Percentiles rank a stretch among this genome's conserved stretches.
Conservation (phyloP, 1,139 yeast species). For the Suhomyces guaymorum region DNA sequence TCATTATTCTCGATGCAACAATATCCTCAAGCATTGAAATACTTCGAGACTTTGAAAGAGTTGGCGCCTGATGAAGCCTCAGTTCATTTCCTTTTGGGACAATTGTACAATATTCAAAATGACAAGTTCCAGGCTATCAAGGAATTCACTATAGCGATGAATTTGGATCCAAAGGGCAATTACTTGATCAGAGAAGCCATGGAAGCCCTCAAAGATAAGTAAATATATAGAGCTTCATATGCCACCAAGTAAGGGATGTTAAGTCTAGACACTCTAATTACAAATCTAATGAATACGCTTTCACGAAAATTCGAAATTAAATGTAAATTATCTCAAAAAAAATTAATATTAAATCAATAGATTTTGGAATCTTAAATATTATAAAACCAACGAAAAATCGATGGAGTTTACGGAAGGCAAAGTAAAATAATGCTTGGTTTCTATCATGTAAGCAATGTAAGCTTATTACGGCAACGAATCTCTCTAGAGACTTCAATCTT, state of each 20-base stretch:
- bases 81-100: slow-evolving; percentile 87
- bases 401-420: no score
- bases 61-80: slow-evolving; percentile 94
- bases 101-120: slow-evolving; percentile 75
- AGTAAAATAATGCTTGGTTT: no score
- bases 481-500: no score
- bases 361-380: no score
- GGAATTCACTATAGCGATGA: slow-evolving; percentile 86
- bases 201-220: slow-evolving; percentile 47
- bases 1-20: slow-evolving; percentile 69
- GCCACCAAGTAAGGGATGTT: background rate
- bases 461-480: no score
- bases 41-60: slow-evolving; percentile 68
- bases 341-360: no score
- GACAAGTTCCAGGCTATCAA: slow-evolving; percentile 77
- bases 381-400: no score
- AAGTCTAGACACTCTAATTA: background rate
- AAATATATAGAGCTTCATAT: background rate
- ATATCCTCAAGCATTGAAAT: slow-evolving; percentile 69
- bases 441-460: no score
- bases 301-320: no score
- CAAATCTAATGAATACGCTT: no score
- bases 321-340: no score
- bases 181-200: slow-evolving; percentile 84
- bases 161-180: slow-evolving; percentile 91